These are phyloP conservation scores for Solanum commersonii DNA, from an alignment of 257 asterid genomes.

Conservation along the genomic window DNA sequence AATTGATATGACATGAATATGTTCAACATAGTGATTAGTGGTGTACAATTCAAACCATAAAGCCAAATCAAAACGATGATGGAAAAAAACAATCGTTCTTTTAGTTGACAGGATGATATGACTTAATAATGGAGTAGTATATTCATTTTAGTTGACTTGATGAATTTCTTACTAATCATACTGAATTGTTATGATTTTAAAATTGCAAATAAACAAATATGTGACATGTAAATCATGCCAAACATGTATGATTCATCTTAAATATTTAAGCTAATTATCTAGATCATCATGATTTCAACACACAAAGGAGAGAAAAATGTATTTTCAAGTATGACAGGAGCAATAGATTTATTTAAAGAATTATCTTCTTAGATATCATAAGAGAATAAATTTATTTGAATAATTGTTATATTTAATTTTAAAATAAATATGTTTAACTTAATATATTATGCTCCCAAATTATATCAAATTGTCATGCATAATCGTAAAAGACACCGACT, in stretches of 20 bases:
- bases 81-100: rapidly evolving
- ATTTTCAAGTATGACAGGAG: too few relatives aligned
- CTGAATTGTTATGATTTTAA: too few relatives aligned
- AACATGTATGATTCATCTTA: background rate
- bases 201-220: too few relatives aligned
- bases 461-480: background rate
- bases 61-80: too few relatives aligned
- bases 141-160: background rate
- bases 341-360: too few relatives aligned
- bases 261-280: too few relatives aligned
- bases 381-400: background rate
- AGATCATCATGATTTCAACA: background rate
- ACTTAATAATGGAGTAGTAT: too few relatives aligned
- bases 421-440: background rate
- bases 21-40: background rate
- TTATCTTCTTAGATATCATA: too few relatives aligned
- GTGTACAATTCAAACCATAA: background rate
- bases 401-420: background rate
- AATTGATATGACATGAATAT: too few relatives aligned
- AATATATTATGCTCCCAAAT: background rate
- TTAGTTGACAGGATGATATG: too few relatives aligned
- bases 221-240: background rate
- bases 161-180: background rate
- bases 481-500: background rate
- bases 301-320: too few relatives aligned